Percentiles rank a stretch among this genome's conserved stretches.
Conservation (phyloP, 345 rosid species). For the Salix koriyanagi region DNA sequence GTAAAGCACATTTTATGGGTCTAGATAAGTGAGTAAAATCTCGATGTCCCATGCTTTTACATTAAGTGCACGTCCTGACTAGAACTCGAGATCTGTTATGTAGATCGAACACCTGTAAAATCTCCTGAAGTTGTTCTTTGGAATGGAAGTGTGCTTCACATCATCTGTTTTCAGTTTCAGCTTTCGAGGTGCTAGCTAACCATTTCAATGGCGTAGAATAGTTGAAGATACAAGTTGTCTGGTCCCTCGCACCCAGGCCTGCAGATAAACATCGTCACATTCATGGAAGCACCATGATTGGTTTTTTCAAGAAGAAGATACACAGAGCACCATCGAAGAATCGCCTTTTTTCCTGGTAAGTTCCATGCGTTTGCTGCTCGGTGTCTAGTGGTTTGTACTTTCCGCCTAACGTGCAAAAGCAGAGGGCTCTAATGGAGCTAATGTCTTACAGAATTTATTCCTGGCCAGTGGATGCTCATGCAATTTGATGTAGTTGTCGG, state of each 20-base stretch:
- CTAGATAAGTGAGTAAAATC: no score
- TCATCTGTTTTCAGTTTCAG: no score
- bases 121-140: no score
- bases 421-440: not conserved
- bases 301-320: not conserved
- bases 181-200: not conserved
- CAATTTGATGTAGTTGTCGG: not conserved
- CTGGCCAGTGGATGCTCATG: not conserved
- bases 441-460: not conserved
- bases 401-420: not conserved
- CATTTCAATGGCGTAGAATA: not conserved
- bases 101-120: no score
- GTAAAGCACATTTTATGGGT: accelerated
- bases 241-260: not conserved
- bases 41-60: accelerated
- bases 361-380: not conserved
- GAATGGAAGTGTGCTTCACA: no score
- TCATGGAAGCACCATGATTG: not conserved
- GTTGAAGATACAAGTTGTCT: not conserved
- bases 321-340: not conserved
- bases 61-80: no score
- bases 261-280: not conserved
- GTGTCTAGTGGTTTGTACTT: not conserved
- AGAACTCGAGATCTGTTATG: no score
- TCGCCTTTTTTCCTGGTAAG: not conserved